Conservation (phyloP, 371 early-diverging fungal species). For the Lichtheimia ramosa region DNA sequence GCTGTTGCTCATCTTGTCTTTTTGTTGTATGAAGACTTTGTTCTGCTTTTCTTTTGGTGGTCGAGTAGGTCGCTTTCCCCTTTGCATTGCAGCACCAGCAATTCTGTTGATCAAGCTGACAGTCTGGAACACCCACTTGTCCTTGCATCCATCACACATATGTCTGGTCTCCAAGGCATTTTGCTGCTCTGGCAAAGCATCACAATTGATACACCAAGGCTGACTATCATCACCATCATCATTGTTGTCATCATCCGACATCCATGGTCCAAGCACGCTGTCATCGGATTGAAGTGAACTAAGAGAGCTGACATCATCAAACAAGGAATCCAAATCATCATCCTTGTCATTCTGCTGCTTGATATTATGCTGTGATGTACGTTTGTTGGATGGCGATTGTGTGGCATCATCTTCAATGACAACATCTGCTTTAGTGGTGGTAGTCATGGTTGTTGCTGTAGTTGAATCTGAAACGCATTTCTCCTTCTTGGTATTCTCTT, state of each 20-base stretch:
- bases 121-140: not conserved
- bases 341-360: not conserved
- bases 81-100: not conserved
- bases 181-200: not conserved
- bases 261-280: constrained; percentile 44
- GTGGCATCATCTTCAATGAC: not conserved
- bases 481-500: not conserved
- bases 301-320: constrained; percentile 20
- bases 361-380: not conserved
- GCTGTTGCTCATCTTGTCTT: constrained; percentile 8
- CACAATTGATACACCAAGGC: constrained; percentile 8
- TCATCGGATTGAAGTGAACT: constrained; percentile 40
- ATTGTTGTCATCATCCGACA: not conserved
- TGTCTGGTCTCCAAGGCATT: not conserved
- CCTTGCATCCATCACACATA: not conserved
- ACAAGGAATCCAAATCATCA: not conserved
- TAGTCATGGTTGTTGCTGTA: not conserved
- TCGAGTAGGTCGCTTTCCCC: no score
- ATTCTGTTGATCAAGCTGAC: not conserved
- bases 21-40: not conserved
- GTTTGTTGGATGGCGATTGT: not conserved
- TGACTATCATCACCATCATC: not conserved
- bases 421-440: not conserved
- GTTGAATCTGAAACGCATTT: constrained; percentile 6
- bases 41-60: not conserved